Percentiles rank a stretch among this genome's conserved stretches.
phyloP scores from a whole-genome alignment of 192 early-diverging fungal genomes.

The Spizellomyces punctatus region DNA sequence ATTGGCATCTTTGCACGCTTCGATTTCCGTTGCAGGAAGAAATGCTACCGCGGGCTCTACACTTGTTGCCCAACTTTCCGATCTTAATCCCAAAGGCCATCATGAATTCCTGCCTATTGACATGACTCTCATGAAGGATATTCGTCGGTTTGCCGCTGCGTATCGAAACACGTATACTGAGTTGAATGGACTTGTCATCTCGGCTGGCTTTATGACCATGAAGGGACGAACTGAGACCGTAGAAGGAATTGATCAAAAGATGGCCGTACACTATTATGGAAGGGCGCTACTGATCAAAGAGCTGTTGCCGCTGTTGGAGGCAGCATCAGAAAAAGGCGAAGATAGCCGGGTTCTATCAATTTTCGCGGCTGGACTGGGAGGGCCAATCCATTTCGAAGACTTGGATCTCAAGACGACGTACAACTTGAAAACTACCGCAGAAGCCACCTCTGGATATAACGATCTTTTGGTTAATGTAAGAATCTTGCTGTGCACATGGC shows the following conservation, averaged over 20 bases:
- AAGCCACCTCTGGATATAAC: slow-evolving; percentile 33
- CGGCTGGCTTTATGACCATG: slow-evolving; percentile 33
- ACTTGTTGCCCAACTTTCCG: slow-evolving; percentile 19
- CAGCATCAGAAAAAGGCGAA: not conserved
- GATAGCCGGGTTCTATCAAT: slow-evolving; percentile 28
- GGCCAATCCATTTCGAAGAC: slow-evolving; percentile 16
- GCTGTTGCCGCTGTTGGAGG: slow-evolving; percentile 31
- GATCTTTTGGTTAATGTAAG: slow-evolving; percentile 32
- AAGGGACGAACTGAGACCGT: slow-evolving; percentile 33
- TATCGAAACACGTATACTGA: not conserved
- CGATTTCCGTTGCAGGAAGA: slow-evolving; percentile 36
- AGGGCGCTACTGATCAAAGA: slow-evolving; percentile 28
- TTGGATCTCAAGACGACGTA: slow-evolving; percentile 36
- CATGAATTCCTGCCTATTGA: slow-evolving; percentile 31
- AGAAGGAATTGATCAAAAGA: slow-evolving; percentile 45
- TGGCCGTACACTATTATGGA: slow-evolving; percentile 40
- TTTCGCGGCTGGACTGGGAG: slow-evolving; percentile 22
- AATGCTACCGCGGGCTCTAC: slow-evolving; percentile 16
- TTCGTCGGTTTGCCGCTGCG: slow-evolving; percentile 14
- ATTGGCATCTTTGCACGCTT: slow-evolving; percentile 22
- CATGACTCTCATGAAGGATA: slow-evolving; percentile 28
- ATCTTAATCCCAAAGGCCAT: not conserved
- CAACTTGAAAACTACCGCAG: slow-evolving; percentile 17
- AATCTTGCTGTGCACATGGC: not conserved
- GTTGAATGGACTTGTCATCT: slow-evolving; percentile 22